Conservation (phyloP, 2,329 filamentous ascomycete species). For the Coniochaeta ligniaria region DNA sequence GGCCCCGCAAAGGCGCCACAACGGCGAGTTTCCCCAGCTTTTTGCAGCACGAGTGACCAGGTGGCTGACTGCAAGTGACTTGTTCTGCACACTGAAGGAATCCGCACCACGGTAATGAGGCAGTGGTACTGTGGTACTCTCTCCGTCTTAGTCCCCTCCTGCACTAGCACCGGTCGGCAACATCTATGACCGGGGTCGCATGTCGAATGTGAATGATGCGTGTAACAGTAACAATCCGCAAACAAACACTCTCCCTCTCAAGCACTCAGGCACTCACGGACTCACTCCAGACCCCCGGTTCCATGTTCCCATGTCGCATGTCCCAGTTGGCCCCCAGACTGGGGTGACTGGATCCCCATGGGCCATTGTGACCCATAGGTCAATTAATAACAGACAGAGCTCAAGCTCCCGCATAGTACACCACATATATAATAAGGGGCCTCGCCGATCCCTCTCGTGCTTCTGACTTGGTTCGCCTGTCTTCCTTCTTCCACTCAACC, state of each 20-base stretch:
- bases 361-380: neutral
- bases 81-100: neutral
- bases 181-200: neutral
- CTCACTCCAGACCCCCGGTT: slow-evolving; percentile 1
- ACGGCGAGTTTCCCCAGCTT: neutral
- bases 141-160: neutral
- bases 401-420: neutral
- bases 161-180: neutral
- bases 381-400: neutral
- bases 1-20: slow-evolving; percentile 1
- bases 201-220: neutral
- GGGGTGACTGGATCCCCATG: neutral
- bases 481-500: neutral
- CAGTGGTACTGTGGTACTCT: neutral
- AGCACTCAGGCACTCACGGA: neutral
- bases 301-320: too few species aligned
- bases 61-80: neutral
- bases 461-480: neutral
- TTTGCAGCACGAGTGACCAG: neutral
- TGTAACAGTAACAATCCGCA: slow-evolving; percentile 1
- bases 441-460: neutral
- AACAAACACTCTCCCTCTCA: neutral
- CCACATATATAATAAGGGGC: slow-evolving; percentile 1
- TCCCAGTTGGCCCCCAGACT: neutral
- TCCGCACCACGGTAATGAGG: neutral